Conservation (phyloP, 2,329 filamentous ascomycete genomes). For the Chaetoscypha palmicola region DNA sequence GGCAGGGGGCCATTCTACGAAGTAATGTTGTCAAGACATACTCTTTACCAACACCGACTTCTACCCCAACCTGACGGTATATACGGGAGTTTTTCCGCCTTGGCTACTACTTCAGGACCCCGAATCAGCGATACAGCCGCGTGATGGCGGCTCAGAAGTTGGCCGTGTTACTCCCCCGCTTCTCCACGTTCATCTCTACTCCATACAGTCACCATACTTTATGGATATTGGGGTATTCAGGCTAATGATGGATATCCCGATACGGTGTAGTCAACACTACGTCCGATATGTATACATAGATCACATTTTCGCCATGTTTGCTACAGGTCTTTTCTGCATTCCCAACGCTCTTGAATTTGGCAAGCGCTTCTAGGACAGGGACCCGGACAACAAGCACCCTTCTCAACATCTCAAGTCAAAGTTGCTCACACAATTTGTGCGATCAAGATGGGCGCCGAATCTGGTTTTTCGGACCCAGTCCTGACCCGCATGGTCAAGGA, state of each 20-base stretch:
- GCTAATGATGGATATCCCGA: not conserved
- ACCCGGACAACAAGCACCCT: not conserved
- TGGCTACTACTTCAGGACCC: constrained; percentile 1
- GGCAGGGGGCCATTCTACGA: not conserved
- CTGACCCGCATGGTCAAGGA: constrained; percentile 34
- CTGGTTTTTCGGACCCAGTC: constrained; percentile 31
- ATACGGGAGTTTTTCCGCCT: constrained; percentile 4
- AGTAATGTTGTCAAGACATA: not conserved
- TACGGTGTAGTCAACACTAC: not conserved
- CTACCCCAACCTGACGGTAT: not conserved
- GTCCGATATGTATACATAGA: not conserved
- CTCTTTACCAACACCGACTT: not conserved
- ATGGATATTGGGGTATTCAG: not conserved
- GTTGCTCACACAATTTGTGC: not conserved
- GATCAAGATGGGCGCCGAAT: constrained; percentile 1
- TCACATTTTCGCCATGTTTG: no score
- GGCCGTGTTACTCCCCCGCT: not conserved
- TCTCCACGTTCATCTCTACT: constrained; percentile 1
- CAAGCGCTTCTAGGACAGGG: not conserved
- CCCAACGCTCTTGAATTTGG: no score
- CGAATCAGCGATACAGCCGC: not conserved
- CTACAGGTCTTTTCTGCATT: no score
- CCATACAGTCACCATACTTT: not conserved
- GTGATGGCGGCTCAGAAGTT: constrained; percentile 1
- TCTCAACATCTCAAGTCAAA: not conserved